Conservation (phyloP, 441 rosid species). For the Gossypium davidsonii region DNA sequence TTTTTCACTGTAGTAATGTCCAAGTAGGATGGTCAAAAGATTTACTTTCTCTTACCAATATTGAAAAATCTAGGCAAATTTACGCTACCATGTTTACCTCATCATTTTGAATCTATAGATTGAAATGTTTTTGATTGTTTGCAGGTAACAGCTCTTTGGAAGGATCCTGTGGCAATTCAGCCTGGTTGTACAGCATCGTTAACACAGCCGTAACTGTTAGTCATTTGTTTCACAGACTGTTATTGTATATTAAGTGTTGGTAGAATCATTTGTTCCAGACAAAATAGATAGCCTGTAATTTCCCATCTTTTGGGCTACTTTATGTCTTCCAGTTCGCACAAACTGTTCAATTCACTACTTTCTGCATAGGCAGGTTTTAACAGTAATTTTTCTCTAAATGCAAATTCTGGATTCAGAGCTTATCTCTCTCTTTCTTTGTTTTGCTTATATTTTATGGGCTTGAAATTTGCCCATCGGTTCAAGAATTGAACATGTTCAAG, state of each 20-base stretch:
- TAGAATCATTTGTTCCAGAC: background rate
- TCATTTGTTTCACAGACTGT: conserved; percentile 6
- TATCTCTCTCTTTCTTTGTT: too few relatives aligned
- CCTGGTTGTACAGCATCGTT: conserved; percentile 13
- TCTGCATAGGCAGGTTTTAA: too few relatives aligned
- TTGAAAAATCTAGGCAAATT: background rate
- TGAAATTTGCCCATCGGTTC: too few relatives aligned
- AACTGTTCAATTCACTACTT: too few relatives aligned
- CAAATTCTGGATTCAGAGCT: too few relatives aligned
- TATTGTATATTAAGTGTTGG: background rate
- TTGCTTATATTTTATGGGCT: too few relatives aligned
- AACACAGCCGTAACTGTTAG: background rate
- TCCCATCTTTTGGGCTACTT: too few relatives aligned
- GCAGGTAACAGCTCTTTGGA: conserved; percentile 6
- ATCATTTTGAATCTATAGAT: background rate
- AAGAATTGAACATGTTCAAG: too few relatives aligned
- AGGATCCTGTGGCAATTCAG: background rate
- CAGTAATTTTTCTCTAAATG: too few relatives aligned
- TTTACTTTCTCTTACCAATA: background rate
- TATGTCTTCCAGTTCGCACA: too few relatives aligned
- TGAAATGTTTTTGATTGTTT: background rate
- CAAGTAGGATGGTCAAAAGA: background rate
- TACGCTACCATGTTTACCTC: background rate
- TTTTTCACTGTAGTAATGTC: background rate
- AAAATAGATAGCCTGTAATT: too few relatives aligned